phyloP scores from a whole-genome alignment of 2,329 filamentous ascomycete species.

The Parasarocladium wereldwijsianum region DNA sequence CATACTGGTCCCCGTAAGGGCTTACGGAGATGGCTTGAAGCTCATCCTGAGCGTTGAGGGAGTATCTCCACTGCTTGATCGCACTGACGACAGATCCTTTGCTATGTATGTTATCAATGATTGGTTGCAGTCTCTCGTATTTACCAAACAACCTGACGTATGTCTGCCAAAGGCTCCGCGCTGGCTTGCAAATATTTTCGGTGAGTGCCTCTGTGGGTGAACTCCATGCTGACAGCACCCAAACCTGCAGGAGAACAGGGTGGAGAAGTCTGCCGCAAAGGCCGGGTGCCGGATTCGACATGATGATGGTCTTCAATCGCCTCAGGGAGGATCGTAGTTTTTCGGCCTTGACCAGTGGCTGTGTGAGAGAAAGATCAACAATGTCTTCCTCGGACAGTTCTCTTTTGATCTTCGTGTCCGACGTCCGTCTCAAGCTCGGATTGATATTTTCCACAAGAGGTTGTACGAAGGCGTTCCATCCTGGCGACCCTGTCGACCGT shows the following conservation, averaged over 20 bases:
- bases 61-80: conserved; percentile 37
- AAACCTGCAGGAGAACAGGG: conserved; percentile 45
- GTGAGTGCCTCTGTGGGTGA: conserved; percentile 17
- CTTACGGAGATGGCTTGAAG: conserved; percentile 33
- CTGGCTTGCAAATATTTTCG: conserved; percentile 27
- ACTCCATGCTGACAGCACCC: conserved; percentile 43
- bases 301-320: conserved; percentile 39
- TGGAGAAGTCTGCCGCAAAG: conserved; percentile 46
- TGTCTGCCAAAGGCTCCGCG: conserved; percentile 35
- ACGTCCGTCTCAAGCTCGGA: conserved; percentile 17
- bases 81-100: conserved; percentile 25
- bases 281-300: conserved; percentile 52
- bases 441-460: conserved; percentile 40
- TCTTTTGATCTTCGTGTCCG: conserved; percentile 6
- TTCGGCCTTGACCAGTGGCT: conserved; percentile 28
- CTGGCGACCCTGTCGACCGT: conserved; percentile 29
- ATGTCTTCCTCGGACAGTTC: conserved; percentile 20
- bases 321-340: conserved; percentile 35
- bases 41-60: conserved; percentile 24
- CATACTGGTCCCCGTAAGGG: conserved; percentile 6
- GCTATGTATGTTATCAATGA: conserved; percentile 42
- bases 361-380: conserved; percentile 28
- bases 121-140: conserved; percentile 27
- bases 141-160: conserved; percentile 43
- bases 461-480: conserved; percentile 47